phyloP scores from a whole-genome alignment of 345 rosid genomes.

The Euphorbia pulcherrima region DNA sequence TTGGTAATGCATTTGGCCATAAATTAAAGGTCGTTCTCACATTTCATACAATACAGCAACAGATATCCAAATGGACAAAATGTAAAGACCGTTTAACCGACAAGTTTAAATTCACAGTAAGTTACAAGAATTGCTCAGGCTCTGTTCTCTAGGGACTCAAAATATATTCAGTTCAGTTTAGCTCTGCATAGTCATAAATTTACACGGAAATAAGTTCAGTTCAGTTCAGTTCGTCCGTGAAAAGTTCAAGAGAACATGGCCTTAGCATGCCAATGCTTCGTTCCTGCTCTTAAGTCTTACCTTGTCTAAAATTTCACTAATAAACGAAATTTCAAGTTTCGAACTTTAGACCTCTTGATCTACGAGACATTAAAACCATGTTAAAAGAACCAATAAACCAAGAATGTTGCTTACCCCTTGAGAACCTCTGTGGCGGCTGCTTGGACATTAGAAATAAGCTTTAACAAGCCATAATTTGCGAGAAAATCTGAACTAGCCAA shows the following conservation, averaged over 20 bases:
- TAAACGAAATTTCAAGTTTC: background rate
- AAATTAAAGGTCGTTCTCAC: background rate
- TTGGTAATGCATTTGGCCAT: too few relatives aligned
- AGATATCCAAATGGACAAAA: background rate
- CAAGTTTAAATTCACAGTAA: too few relatives aligned
- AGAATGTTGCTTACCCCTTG: conserved; percentile 70
- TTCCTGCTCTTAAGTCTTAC: background rate
- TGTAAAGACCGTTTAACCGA: background rate
- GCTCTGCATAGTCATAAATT: too few relatives aligned
- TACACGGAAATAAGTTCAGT: too few relatives aligned
- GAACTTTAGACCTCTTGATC: background rate
- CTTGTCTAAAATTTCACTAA: background rate
- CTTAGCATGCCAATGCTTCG: background rate
- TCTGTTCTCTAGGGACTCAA: too few relatives aligned
- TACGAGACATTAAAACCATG: background rate
- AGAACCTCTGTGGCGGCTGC: conserved; percentile 64
- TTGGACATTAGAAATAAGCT: conserved; percentile 56
- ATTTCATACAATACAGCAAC: background rate
- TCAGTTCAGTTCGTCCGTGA: too few relatives aligned
- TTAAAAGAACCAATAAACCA: too few relatives aligned
- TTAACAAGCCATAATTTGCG: conserved; percentile 54
- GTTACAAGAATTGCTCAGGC: background rate
- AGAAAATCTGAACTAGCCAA: conserved; percentile 76
- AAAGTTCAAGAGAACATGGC: too few relatives aligned
- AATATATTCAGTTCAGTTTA: too few relatives aligned